These are phyloP conservation scores for Cystobasidium slooffiae DNA, from an alignment of 1,284 basidiomycete species.

Conservation along the genomic window DNA sequence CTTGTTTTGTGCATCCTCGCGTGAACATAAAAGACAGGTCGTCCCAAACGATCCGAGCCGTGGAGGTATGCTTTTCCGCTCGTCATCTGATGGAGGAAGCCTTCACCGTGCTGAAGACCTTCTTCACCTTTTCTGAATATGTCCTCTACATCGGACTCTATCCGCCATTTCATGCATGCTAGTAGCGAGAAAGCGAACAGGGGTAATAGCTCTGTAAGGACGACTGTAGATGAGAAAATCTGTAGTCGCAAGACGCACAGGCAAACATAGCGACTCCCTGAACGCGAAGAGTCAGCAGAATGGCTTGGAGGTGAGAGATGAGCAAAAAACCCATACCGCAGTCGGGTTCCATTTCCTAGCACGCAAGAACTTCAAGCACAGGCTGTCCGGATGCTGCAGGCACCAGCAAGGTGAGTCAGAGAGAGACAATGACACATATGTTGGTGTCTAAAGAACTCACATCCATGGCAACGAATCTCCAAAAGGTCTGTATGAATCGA, in stretches of 20 bases:
- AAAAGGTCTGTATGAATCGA: slow-evolving; percentile 55
- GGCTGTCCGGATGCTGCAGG: slow-evolving; percentile 30
- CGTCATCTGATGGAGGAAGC: slow-evolving; percentile 57
- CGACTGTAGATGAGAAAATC: background rate
- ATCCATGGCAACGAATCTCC: slow-evolving; percentile 55
- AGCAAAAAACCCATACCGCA: slow-evolving; percentile 47
- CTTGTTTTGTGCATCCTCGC: slow-evolving; percentile 48
- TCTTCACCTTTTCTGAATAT: slow-evolving; percentile 57
- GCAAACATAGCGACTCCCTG: slow-evolving; percentile 57
- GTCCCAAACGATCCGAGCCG: slow-evolving; percentile 55
- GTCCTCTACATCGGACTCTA: slow-evolving; percentile 54
- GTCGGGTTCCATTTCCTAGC: slow-evolving; percentile 57
- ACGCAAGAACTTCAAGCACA: slow-evolving; percentile 53
- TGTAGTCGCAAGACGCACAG: slow-evolving; percentile 27
- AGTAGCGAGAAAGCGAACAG: too few relatives aligned
- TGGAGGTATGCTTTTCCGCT: slow-evolving; percentile 56
- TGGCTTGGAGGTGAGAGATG: background rate
- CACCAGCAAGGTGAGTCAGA: background rate
- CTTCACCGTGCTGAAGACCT: slow-evolving; percentile 55
- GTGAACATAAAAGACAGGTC: slow-evolving; percentile 54
- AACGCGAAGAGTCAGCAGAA: background rate
- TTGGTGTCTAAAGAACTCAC: background rate
- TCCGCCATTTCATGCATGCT: slow-evolving; percentile 52
- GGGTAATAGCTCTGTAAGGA: too few relatives aligned
- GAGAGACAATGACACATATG: background rate